Base-by-base conservation (phyloP, 2,329 filamentous ascomycete genomes). In the Pseudophaeomoniella oleicola region DNA sequence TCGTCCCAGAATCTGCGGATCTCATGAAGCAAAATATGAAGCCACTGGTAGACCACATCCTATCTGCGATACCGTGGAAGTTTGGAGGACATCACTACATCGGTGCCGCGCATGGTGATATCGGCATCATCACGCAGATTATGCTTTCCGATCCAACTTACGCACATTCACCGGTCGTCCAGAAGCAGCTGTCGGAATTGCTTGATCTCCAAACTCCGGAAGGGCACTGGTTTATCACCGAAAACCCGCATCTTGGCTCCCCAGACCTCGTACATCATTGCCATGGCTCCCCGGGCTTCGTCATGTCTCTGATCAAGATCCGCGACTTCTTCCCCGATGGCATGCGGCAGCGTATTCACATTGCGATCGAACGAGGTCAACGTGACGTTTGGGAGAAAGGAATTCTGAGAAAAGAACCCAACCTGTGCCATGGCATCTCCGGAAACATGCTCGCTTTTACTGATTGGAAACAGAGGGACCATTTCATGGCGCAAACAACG, bases 111-210 rank as follows among this genome's bases (percentile, higher is more conserved):
- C 77, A 84, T 48, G 80, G 80, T 5, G 67, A 71, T 9, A 71
- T 82, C 16, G 76, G 79, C 3, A 81, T 81, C 51, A 66, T 84
- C 38, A 75, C 72, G n/a, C 79, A 84, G 52, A 59, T 82, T 11
- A 65, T 81, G 2, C 59, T 72, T 30, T 49, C 46, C 4, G 18
- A 12, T 16, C 15, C 17, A 27, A 33, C 18, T 34, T 16, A 13
- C 16, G 39, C 38, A 12, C 30, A 35, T 5, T 64, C 71, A 42
- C 56, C 56, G 3, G 62, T 71, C 15, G 56, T 81, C 3, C 63
- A 70, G 41, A 56, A 56, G 4, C 63, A 69, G 16, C 50, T 83
- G 3, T 60, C 62, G 1, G 61, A 63, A 6, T 50, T 83, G 9
- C 59, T 84, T 2, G 66, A 66, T 22, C 61, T 71, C 42, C 78